These are phyloP conservation scores for Mortierella sp. DNA, from an alignment of 371 early-diverging fungal genomes.

Conservation along the genomic window DNA sequence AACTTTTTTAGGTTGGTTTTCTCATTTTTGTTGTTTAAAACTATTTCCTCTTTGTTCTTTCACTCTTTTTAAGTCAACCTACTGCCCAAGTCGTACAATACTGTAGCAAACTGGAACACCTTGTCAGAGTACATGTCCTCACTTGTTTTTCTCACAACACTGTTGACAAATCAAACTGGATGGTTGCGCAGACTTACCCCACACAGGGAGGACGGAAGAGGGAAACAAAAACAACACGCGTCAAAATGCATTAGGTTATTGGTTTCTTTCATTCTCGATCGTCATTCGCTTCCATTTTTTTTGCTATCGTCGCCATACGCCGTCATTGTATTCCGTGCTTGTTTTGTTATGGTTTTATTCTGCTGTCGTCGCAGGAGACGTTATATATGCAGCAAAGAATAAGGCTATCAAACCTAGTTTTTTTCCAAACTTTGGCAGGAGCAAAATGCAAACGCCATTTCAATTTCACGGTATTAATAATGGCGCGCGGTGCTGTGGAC, in stretches of 20 bases:
- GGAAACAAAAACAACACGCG: neutral
- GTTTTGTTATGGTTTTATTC: neutral
- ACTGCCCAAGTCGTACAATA: too few species aligned
- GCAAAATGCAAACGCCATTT: too few species aligned
- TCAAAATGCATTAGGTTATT: neutral
- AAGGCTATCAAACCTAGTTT: too few species aligned
- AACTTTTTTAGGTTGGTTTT: neutral
- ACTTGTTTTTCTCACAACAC: neutral
- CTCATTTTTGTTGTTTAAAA: too few species aligned
- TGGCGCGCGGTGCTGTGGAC: too few species aligned
- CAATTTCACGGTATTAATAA: too few species aligned
- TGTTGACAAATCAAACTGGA: neutral
- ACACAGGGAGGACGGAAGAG: too few species aligned
- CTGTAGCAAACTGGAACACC: too few species aligned
- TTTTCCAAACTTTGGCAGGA: too few species aligned
- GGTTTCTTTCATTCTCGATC: neutral
- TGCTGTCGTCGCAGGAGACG: too few species aligned
- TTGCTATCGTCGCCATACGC: neutral
- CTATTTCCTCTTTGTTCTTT: neutral
- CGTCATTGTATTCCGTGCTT: neutral
- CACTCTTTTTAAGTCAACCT: constrained; percentile 3
- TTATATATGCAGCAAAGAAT: too few species aligned
- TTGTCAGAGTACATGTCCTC: neutral
- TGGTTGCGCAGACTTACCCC: neutral
- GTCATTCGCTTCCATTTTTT: neutral